Conservation (phyloP, 495 filamentous ascomycete genomes). For the Penicillium odoratum region DNA sequence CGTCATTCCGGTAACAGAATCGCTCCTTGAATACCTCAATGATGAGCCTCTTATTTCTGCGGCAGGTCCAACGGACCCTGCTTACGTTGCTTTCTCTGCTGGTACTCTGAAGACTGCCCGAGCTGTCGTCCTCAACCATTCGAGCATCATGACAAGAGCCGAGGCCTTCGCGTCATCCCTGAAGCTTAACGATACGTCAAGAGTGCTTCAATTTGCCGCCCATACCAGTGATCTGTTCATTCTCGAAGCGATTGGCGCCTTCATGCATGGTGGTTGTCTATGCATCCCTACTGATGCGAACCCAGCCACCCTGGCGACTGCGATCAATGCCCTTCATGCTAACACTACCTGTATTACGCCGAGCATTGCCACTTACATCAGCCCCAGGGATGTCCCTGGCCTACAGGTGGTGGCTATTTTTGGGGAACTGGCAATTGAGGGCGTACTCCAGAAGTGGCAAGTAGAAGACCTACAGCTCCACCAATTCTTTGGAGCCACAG, state of each 20-base stretch:
- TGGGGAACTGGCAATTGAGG: slow-evolving; percentile 26
- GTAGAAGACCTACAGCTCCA: slow-evolving; percentile 32
- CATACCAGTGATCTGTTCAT: slow-evolving; percentile 46
- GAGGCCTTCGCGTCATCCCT: slow-evolving; percentile 47
- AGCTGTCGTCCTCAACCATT: slow-evolving; percentile 39
- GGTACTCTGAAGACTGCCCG: slow-evolving; percentile 41
- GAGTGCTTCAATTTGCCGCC: slow-evolving; percentile 59
- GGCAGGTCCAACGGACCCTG: slow-evolving; percentile 28
- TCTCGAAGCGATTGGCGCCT: slow-evolving; percentile 39
- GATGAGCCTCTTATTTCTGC: slow-evolving; percentile 14
- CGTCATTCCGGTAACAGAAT: slow-evolving; percentile 40
- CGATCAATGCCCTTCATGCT: slow-evolving; percentile 36
- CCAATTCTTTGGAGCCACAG: slow-evolving; percentile 37
- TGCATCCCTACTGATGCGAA: slow-evolving; percentile 40
- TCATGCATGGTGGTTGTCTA: slow-evolving; percentile 47
- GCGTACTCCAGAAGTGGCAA: slow-evolving; percentile 19
- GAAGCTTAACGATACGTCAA: slow-evolving; percentile 44
- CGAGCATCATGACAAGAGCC: slow-evolving; percentile 47
- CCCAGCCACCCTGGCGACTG: slow-evolving; percentile 24
- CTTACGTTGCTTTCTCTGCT: slow-evolving; percentile 60
- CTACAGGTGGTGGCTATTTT: slow-evolving; percentile 41
- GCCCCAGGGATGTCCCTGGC: slow-evolving; percentile 38
- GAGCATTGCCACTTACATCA: slow-evolving; percentile 49
- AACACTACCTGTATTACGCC: slow-evolving; percentile 41
- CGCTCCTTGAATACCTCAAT: slow-evolving; percentile 40